Evolutionary conservation across 2,329 filamentous ascomycete genomes (phyloP), one percentile per base, ranked within the genome.

Genomic region (Blumeria graminis): DNA sequence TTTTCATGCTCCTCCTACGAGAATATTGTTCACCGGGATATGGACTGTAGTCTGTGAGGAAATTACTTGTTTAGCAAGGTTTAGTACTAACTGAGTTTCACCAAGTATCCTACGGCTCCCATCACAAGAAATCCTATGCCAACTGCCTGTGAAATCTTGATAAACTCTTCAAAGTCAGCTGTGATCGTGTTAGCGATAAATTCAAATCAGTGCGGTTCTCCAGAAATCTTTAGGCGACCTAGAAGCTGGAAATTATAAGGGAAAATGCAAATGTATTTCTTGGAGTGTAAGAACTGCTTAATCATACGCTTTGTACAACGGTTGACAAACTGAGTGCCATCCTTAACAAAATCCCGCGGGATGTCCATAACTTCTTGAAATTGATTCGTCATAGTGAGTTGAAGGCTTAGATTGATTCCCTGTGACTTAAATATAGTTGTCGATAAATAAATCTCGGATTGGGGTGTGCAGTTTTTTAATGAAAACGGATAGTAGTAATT

Each of bases 321-420:
- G 59, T 69, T 69, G 56, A 71, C 64, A 63, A 71, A 71, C 57
- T 69, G 66, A 32, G 67, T 67, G 56, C 70, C 70, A 34, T 71
- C 69, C 56, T 64, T 67, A 54, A 74, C 61, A 63, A 75, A 75
- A 60, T 74, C 71, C 60, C 68, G 67, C 33, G 72, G 72, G 65
- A 74, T 72, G 58, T 78, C 76, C 62, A 75, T 69, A 61, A 79
- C 68, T 62, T 78, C 75, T 66, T 77, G 74, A 61, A 78, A 66
- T 68, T 78, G 74, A 62, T 78, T 76, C 61, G 74, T 71, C 71
- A 73, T 72, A 60, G 59, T 66, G 58, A 60, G 22, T 28, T 28
- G 22, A 28, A 28, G 22, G 4, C 22, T 4, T 28, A 28, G 4
- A 28, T 53, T 57, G 36, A 43, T 28, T 28, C 22, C 22, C 22